Base-by-base conservation (phyloP, 805 yeast genomes). In the Saccharomycopsis selenospora region DNA sequence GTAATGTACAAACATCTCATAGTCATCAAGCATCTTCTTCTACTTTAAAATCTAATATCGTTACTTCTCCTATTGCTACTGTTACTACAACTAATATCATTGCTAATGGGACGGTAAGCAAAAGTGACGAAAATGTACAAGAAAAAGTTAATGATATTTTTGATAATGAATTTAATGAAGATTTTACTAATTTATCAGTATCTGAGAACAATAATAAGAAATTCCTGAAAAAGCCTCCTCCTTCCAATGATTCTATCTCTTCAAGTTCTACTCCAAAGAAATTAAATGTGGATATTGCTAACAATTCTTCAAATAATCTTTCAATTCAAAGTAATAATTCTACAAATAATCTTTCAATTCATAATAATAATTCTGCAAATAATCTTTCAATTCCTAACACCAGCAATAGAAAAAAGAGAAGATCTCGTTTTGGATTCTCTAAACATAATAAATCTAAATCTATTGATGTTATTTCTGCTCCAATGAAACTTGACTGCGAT, bases 81-180 rank as follows among this genome's bases (percentile, higher is more conserved):
- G 45, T 41, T n/a, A 42, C 46, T 14, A 45, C 53, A 11, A 48
- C 49, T 8, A 40, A 49, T 13, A 36, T 45, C 10, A 43, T 33
- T 36, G 54, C 40, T 13, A 30, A 26, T 10, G 54, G 51, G 1
- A 45, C 50, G 18, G 26, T 50, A 7, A 41, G 43, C 26, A 40
- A 43, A 29, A 46, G 33, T 13, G 44, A 45, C 2, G 17, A 17
- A 10, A 36, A 28, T 18, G 24, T 25, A 3, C 24, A 48, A 29
- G 38, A 40, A 6, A 27, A 11, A 7, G 49, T 46, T 13, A 38
- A 26, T 4, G 26, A 18, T 28, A 24, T 36, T 25, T 41, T 18
- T 5, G 8, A 11, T 6, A 43, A 25, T 20, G 52, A 48, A 24
- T 46, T 51, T 24, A 46, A 40, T 27, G 49, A 51, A 36, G 49